Conservation (phyloP, 371 early-diverging fungal genomes). For the Quaeritorhiza haematococci region DNA sequence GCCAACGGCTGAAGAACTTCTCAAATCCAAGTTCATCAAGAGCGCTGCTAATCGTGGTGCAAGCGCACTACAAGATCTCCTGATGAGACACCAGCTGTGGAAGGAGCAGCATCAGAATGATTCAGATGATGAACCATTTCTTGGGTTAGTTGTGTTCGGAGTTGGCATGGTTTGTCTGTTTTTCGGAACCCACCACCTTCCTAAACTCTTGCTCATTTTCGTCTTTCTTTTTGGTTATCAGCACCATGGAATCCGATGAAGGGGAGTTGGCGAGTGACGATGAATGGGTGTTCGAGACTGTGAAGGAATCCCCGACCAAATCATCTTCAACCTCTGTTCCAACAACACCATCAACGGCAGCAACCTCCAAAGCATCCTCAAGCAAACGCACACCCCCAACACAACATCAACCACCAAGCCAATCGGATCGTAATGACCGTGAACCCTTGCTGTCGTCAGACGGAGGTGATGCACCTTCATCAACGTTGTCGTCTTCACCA, state of each 20-base stretch:
- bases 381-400: too few species aligned
- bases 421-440: too few species aligned
- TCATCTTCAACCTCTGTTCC: too few species aligned
- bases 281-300: slow-evolving; percentile 36
- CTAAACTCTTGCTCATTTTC: background rate
- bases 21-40: slow-evolving; percentile 41
- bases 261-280: slow-evolving; percentile 21
- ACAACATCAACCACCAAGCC: too few species aligned
- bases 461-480: too few species aligned
- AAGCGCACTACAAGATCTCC: slow-evolving; percentile 23
- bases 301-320: too few species aligned
- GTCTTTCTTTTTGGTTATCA: background rate
- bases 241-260: background rate
- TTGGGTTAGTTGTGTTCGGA: background rate
- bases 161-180: background rate
- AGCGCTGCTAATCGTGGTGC: slow-evolving; percentile 26
- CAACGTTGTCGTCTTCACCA: too few species aligned
- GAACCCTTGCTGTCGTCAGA: too few species aligned
- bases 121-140: background rate
- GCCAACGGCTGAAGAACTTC: slow-evolving; percentile 46
- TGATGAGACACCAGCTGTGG: slow-evolving; percentile 36
- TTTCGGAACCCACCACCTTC: background rate
- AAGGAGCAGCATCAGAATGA: slow-evolving; percentile 10
- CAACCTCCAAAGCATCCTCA: too few species aligned
- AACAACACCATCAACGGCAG: too few species aligned